A percentile compares a stretch with the other conserved stretches of the same genome.
These are phyloP conservation scores for Candida boleticola DNA, from an alignment of 805 yeast genomes.

Conservation along the genomic window DNA sequence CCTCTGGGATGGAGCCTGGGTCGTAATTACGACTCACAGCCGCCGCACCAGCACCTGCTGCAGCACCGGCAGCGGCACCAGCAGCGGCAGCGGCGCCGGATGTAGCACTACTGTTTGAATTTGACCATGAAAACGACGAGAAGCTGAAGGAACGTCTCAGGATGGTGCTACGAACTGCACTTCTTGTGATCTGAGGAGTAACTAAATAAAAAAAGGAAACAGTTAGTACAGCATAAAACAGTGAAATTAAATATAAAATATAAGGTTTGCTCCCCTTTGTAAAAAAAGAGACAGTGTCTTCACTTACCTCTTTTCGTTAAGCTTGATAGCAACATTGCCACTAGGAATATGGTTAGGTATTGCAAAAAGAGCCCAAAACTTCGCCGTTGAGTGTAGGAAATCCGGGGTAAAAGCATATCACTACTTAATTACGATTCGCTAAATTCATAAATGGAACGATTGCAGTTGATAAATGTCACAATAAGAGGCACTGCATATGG, in stretches of 20 bases:
- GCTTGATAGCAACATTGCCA: conserved; percentile 3
- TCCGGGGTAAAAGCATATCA: conserved; percentile 2
- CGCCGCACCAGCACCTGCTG: conserved; percentile 15
- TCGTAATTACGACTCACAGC: conserved; percentile 14
- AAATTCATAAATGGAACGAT: too few relatives aligned
- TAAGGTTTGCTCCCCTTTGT: not conserved
- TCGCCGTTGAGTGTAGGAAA: not conserved
- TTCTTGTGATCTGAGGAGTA: conserved; percentile 3
- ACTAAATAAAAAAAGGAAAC: not conserved
- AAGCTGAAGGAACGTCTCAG: conserved; percentile 17
- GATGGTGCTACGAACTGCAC: conserved; percentile 9
- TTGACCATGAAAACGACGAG: conserved; percentile 19
- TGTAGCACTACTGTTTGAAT: conserved; percentile 9
- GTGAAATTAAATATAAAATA: not conserved
- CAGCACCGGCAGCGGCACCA: conserved; percentile 19
- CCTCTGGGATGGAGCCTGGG: conserved; percentile 13
- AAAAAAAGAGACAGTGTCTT: not conserved
- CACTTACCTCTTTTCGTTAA: conserved; percentile 6
- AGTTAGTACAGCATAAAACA: not conserved
- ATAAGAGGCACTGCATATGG: not conserved
- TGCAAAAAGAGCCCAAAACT: not conserved
- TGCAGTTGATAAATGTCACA: not conserved
- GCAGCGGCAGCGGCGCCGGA: conserved; percentile 14
- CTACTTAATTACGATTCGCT: not conserved
- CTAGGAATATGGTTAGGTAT: conserved; percentile 1